Base-by-base conservation (phyloP, 2,329 filamentous ascomycete genomes). In the Tolypocladium amazonense region DNA sequence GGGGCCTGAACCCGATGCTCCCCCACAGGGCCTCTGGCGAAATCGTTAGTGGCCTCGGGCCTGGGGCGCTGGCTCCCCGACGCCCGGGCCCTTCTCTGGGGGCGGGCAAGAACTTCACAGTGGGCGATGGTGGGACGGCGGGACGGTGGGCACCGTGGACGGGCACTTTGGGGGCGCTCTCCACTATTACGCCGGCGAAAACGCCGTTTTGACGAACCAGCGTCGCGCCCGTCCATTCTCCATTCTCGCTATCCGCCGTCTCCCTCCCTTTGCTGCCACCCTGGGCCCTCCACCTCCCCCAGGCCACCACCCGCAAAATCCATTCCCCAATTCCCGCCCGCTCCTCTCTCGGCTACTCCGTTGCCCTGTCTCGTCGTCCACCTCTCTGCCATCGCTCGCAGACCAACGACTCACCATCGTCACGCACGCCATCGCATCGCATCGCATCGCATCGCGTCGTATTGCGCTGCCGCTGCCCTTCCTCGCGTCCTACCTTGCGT, bases 131-230 rank as follows among this genome's bases (percentile, higher is more conserved):
- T 23, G 30, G 50, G 50, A 23, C 9, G n/a, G 30, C 11, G 30
- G 50, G 50, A 23, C 9, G 35, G 50, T 35, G 50, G 50, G 50
- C 41, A 59, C 41, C 58, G 37, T 20, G 41, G 27, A 33, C 30
- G 23, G 58, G 62, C 59, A 63, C 61, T 57, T 64, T 60, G 59
- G 60, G n/a, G 45, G 60, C 45, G 61, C 67, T 69, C 78, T 76
- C 80, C 80, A 83, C 80, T 80, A 81, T 82, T 81, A 76, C 73
- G 78, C 80, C 80, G 80, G 79, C 74, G 72, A 82, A 79, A 80
- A 71, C 77, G 79, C 80, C 80, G 80, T 74, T 70, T 72, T 68
- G 72, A 71, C 72, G 71, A 73, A 73, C 72, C 73, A 73, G 68
- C 65, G 64, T 60, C 39, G 35, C 55, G 57, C 6, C 54, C 55